Evolutionary conservation across 2,329 filamentous ascomycete species (phyloP).

Genomic region (Thelonectria olida): DNA sequence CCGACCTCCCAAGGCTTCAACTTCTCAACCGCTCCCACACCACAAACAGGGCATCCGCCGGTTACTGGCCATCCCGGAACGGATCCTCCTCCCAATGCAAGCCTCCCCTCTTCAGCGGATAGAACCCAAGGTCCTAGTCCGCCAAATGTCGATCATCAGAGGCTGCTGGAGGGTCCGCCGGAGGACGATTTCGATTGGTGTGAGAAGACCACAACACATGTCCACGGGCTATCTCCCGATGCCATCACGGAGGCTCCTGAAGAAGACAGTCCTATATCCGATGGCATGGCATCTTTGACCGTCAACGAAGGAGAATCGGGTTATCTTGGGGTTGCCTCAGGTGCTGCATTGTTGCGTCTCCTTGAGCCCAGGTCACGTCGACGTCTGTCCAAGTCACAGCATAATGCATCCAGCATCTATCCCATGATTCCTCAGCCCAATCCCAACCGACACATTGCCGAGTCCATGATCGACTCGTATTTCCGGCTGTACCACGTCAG

Average conservation of each 20-base stretch:
- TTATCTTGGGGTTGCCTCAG: slow-evolving; percentile 57
- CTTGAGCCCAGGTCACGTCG: slow-evolving; percentile 43
- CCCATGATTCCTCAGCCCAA: slow-evolving; percentile 42
- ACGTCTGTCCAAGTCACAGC: slow-evolving; percentile 30
- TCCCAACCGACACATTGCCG: slow-evolving; percentile 44
- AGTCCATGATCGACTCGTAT: slow-evolving; percentile 46
- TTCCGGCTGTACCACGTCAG: slow-evolving; percentile 55
- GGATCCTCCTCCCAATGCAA: background rate
- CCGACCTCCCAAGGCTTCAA: slow-evolving; percentile 18
- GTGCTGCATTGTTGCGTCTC: slow-evolving; percentile 53
- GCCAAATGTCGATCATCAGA: slow-evolving; percentile 28
- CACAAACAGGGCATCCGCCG: background rate
- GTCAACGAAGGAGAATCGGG: slow-evolving; percentile 50
- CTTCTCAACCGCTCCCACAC: slow-evolving; percentile 18
- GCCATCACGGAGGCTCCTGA: slow-evolving; percentile 23
- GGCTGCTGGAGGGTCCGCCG: slow-evolving; percentile 45
- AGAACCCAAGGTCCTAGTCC: slow-evolving; percentile 6
- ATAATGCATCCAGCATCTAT: slow-evolving; percentile 10
- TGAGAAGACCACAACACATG: slow-evolving; percentile 42
- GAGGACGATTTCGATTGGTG: slow-evolving; percentile 50
- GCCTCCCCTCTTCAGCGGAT: background rate
- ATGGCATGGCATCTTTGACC: slow-evolving; percentile 50
- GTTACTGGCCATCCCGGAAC: background rate
- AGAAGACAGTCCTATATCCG: slow-evolving; percentile 43
- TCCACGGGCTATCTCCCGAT: slow-evolving; percentile 39